Conservation (phyloP, 2,329 filamentous ascomycete genomes). For the Pseudogymnoascus sp. region DNA sequence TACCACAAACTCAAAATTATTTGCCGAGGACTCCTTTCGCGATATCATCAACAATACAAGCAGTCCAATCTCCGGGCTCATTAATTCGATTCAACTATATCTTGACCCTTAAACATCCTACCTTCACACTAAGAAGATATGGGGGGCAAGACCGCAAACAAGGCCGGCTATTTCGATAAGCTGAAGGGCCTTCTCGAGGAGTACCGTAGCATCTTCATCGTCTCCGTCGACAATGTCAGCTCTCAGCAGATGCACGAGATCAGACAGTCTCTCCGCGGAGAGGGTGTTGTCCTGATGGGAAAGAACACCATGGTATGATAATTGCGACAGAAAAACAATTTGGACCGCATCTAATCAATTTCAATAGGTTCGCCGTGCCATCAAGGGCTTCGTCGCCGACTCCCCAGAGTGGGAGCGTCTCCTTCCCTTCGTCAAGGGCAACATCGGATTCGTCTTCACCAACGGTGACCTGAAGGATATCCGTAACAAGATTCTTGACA, state of each 20-base stretch:
- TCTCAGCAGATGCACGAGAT: slow-evolving; percentile 99
- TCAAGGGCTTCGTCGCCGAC: slow-evolving; percentile 88
- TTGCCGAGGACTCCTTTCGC: slow-evolving; percentile 9
- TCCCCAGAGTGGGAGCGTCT: slow-evolving; percentile 97
- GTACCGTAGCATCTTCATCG: slow-evolving; percentile 97
- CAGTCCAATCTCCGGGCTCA: slow-evolving; percentile 16
- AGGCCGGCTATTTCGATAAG: slow-evolving; percentile 99
- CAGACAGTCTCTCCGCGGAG: slow-evolving; percentile 77
- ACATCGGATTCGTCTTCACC: slow-evolving; percentile 99
- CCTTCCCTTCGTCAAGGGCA: slow-evolving; percentile 91
- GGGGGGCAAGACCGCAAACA: slow-evolving; percentile 94
- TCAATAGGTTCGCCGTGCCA: slow-evolving; percentile 78
- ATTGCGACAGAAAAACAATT: slow-evolving; percentile 8
- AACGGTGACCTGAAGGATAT: slow-evolving; percentile 86
- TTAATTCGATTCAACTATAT: slow-evolving; percentile 18
- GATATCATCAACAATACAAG: slow-evolving; percentile 12
- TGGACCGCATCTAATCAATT: not conserved
- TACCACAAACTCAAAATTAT: slow-evolving; percentile 8
- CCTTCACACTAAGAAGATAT: slow-evolving; percentile 96
- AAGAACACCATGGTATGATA: slow-evolving; percentile 96
- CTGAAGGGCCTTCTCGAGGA: slow-evolving; percentile 94
- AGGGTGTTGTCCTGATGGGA: slow-evolving; percentile 97
- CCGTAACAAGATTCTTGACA: slow-evolving; percentile 89
- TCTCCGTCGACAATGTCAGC: slow-evolving; percentile 97
- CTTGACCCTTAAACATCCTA: slow-evolving; percentile 95